Evolutionary conservation across 2,329 filamentous ascomycete species (phyloP), one percentile per base, ranked within the genome.

Genomic region (Eurotiales sp.): DNA sequence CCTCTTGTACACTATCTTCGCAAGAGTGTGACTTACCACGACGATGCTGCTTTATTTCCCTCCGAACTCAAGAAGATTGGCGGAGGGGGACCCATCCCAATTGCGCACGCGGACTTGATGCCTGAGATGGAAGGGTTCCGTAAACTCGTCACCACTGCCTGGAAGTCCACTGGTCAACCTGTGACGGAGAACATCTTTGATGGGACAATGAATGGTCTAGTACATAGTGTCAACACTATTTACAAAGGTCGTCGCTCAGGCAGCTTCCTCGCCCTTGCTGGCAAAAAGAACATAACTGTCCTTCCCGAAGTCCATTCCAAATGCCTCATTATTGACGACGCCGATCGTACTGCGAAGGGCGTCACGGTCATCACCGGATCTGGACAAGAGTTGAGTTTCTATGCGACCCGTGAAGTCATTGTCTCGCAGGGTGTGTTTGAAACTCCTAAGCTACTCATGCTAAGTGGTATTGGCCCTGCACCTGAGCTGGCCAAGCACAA

Each of bases 271-370:
- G 81, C 73, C 55, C 61, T 84, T 21, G 67, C 73, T 49, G 70
- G 71, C 44, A 80, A 83, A 65, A 65, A 70, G 79, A 60, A 79
- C 72, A 0, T 81, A 77, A 14, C 75, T 76, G 69, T 83, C 30
- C 58, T 83, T 2, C 61, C 72, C 0, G 61, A 70, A 3, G 72
- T 72, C 0, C 66, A 75, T 46, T 77, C 78, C 17, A 81, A 81
- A 68, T 68, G 71, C 29, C 63, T 81, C 19, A 67, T 82, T 54
- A 75, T 81, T 17, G 42, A 51, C 48, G 72, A 81, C 39, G 67
- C 67, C 15, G 64, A 60, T 5, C 62, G 63, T 17, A 70, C 69
- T 45, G 66, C 63, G 3, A 39, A 36, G 14, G 77, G 77, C 17
- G 75, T 82, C 6, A 72, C 70, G 10, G 72, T 77, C 11, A 71